Evolutionary conservation across 192 early-diverging fungal species (phyloP).

Genomic region (Coemansia sp.): DNA sequence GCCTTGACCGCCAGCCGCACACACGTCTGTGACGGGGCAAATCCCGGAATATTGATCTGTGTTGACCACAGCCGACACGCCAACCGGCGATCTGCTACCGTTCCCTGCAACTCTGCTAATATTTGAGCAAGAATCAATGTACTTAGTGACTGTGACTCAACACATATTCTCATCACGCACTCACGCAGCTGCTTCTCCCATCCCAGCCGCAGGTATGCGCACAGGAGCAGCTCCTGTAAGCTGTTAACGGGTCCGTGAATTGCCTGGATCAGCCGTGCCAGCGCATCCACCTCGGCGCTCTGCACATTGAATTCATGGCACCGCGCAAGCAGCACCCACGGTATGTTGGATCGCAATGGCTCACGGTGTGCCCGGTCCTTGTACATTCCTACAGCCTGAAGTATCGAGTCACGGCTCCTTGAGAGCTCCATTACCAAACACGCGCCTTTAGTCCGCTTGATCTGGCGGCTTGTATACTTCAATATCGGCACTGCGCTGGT

Average conservation of each 20-base stretch:
- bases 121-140: constrained; percentile 15
- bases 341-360: constrained; percentile 30
- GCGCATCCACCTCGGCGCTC: constrained; percentile 13
- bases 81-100: constrained; percentile 23
- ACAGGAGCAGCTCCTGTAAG: constrained; percentile 27
- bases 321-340: constrained; percentile 44
- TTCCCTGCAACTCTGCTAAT: constrained; percentile 29
- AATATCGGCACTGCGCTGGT: constrained; percentile 38
- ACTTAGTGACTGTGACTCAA: constrained; percentile 10
- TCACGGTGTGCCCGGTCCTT: constrained; percentile 5
- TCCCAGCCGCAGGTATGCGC: constrained; percentile 33
- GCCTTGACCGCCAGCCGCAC: constrained; percentile 40
- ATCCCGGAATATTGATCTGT: constrained; percentile 5
- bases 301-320: constrained; percentile 19
- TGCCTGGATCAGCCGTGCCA: constrained; percentile 17
- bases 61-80: constrained; percentile 40
- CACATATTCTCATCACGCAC: constrained; percentile 13
- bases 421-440: constrained; percentile 18
- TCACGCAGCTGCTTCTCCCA: constrained; percentile 24
- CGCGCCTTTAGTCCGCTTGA: not conserved
- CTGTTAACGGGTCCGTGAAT: constrained; percentile 13
- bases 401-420: constrained; percentile 20
- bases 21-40: constrained; percentile 36
- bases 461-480: constrained; percentile 3
- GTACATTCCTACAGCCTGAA: constrained; percentile 31